phyloP scores from a whole-genome alignment of 116 monocot genomes.

The Dioscorea cayenensis region DNA sequence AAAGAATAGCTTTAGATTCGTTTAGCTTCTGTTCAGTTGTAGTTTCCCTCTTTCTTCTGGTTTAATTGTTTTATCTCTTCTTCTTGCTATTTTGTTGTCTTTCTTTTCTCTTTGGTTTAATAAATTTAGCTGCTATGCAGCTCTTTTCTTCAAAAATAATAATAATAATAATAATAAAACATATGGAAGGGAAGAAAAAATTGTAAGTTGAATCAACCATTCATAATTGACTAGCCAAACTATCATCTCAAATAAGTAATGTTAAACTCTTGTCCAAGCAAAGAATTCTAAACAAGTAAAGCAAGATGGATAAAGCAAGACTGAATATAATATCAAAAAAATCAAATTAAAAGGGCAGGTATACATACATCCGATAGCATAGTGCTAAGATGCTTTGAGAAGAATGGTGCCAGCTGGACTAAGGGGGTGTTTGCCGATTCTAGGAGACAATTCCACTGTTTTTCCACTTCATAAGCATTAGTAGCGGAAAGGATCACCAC shows the following conservation, averaged over 20 bases:
- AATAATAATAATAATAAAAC: too few species aligned
- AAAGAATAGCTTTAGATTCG: too few species aligned
- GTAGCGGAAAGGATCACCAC: slow-evolving; percentile 81
- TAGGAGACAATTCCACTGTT: slow-evolving; percentile 74
- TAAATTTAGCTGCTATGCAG: too few species aligned
- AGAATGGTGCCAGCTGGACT: slow-evolving; percentile 39
- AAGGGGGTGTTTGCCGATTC: slow-evolving; percentile 47
- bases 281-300: not conserved
- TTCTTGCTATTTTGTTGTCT: too few species aligned
- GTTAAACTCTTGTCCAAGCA: not conserved
- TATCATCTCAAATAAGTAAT: not conserved
- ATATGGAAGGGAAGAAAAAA: not conserved
- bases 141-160: too few species aligned
- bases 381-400: slow-evolving; percentile 68
- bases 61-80: too few species aligned
- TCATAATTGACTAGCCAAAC: not conserved
- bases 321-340: slow-evolving; percentile 1
- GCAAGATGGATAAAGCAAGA: not conserved
- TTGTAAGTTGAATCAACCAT: not conserved
- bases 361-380: slow-evolving; percentile 66
- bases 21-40: too few species aligned
- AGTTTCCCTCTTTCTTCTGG: too few species aligned
- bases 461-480: slow-evolving; percentile 68
- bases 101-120: too few species aligned
- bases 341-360: not conserved